Percentiles rank a stretch among this genome's conserved stretches.
Conservation (phyloP, 176 grass and related monocot species). For the Musa beccarii region DNA sequence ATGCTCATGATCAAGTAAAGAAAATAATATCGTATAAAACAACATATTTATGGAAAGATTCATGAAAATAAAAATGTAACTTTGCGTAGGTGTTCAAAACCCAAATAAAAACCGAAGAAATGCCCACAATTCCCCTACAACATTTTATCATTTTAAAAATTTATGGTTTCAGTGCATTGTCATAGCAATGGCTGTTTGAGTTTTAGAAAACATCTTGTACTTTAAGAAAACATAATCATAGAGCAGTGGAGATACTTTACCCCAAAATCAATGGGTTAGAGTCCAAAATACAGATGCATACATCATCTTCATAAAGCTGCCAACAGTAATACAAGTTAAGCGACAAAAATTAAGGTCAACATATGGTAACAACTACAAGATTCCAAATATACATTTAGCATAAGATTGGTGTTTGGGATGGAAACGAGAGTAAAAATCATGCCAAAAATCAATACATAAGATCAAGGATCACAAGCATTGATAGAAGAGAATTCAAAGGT, state of each 20-base stretch:
- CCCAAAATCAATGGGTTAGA: slow-evolving; percentile 48
- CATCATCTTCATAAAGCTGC: slow-evolving; percentile 85
- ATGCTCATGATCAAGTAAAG: too few relatives aligned
- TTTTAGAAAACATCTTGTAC: neutral
- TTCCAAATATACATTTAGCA: too few relatives aligned
- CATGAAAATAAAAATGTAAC: too few relatives aligned
- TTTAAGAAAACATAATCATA: neutral
- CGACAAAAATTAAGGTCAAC: neutral
- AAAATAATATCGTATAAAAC: too few relatives aligned
- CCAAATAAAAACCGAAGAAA: too few relatives aligned
- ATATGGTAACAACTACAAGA: neutral
- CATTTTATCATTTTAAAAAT: too few relatives aligned
- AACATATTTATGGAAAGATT: too few relatives aligned
- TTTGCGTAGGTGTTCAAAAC: too few relatives aligned
- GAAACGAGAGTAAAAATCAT: neutral
- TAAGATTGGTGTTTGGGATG: neutral
- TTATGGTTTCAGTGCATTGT: neutral
- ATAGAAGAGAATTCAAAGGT: too few relatives aligned
- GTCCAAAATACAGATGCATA: slow-evolving; percentile 82
- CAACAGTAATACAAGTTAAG: slow-evolving; percentile 6
- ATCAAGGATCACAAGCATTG: too few relatives aligned
- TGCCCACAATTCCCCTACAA: too few relatives aligned
- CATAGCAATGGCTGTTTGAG: neutral
- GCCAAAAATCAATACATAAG: too few relatives aligned
- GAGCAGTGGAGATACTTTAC: slow-evolving; percentile 30